These are phyloP conservation scores for Wallacemonas collosoma DNA, from an alignment of 208 protist genomes.

Conservation along the genomic window DNA sequence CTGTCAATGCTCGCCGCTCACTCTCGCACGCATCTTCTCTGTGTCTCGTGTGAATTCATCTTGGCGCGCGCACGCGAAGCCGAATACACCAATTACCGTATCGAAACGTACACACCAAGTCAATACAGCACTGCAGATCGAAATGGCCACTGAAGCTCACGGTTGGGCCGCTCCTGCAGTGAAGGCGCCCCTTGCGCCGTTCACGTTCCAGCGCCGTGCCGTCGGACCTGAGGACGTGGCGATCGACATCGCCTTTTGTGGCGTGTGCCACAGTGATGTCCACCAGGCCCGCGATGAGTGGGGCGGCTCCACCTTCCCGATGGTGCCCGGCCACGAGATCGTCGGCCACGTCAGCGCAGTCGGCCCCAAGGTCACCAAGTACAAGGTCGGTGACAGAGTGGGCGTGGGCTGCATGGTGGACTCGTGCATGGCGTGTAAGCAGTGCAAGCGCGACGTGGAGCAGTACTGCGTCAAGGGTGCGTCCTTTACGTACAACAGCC, in stretches of 20 bases:
- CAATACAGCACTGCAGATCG: background rate
- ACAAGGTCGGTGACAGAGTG: slow-evolving; percentile 65
- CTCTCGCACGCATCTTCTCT: too few relatives aligned
- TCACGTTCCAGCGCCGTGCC: slow-evolving; percentile 47
- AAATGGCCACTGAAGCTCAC: slow-evolving; percentile 51
- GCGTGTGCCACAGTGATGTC: slow-evolving; percentile 86
- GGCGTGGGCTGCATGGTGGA: slow-evolving; percentile 82
- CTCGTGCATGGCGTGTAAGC: slow-evolving; percentile 48
- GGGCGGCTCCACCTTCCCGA: slow-evolving; percentile 56
- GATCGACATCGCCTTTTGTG: slow-evolving; percentile 72
- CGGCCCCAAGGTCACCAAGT: slow-evolving; percentile 55
- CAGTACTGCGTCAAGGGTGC: slow-evolving; percentile 57
- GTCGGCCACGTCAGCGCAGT: slow-evolving; percentile 69
- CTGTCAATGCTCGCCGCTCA: too few relatives aligned
- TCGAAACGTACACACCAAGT: too few relatives aligned
- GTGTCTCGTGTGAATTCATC: too few relatives aligned
- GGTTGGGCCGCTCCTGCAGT: slow-evolving; percentile 43
- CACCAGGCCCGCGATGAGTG: slow-evolving; percentile 79
- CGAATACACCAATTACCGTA: too few relatives aligned
- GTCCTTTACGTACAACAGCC: slow-evolving; percentile 49
- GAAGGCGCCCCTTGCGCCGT: slow-evolving; percentile 53
- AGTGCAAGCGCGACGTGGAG: slow-evolving; percentile 52
- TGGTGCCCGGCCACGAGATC: slow-evolving; percentile 88
- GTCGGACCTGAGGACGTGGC: slow-evolving; percentile 53
- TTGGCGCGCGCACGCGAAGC: too few relatives aligned